Evolutionary conservation across 1,284 basidiomycete species (phyloP).

Genomic region (Cystobasidium sp.): DNA sequence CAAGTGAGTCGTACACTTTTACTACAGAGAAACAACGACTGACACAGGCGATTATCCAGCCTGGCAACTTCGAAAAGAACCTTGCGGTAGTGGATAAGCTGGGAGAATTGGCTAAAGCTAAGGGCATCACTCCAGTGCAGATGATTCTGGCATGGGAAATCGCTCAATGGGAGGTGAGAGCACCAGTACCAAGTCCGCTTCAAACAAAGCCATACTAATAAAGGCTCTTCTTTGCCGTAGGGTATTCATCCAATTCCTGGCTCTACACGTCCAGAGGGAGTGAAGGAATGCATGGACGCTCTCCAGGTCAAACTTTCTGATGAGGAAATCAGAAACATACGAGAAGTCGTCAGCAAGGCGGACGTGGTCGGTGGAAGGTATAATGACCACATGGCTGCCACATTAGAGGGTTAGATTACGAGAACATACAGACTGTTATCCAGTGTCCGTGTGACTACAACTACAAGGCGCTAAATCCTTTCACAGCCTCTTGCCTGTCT

Average conservation of each 20-base stretch:
- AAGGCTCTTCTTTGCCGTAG: neutral
- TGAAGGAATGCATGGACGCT: constrained; percentile 54
- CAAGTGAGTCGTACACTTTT: constrained; percentile 36
- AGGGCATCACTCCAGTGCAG: constrained; percentile 64
- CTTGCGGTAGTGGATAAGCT: constrained; percentile 63
- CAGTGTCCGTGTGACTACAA: too few species aligned
- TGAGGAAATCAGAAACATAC: constrained; percentile 52
- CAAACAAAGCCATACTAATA: neutral
- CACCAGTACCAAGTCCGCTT: constrained; percentile 50
- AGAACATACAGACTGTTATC: neutral
- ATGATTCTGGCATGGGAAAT: constrained; percentile 68
- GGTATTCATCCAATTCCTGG: constrained; percentile 57
- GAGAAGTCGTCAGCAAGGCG: constrained; percentile 42
- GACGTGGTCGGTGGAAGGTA: constrained; percentile 50
- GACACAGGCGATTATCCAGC: constrained; percentile 43
- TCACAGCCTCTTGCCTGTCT: too few species aligned
- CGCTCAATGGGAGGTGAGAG: constrained; percentile 61
- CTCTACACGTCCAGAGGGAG: constrained; percentile 54
- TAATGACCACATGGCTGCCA: constrained; percentile 15
- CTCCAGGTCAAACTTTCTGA: constrained; percentile 49
- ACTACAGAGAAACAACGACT: neutral
- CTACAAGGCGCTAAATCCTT: too few species aligned
- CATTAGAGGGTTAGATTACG: constrained; percentile 10
- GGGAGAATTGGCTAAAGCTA: constrained; percentile 60
- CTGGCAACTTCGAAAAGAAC: constrained; percentile 66